phyloP scores from a whole-genome alignment of 108 stramenopile species.

The Phaeodactylum tricornutum region DNA sequence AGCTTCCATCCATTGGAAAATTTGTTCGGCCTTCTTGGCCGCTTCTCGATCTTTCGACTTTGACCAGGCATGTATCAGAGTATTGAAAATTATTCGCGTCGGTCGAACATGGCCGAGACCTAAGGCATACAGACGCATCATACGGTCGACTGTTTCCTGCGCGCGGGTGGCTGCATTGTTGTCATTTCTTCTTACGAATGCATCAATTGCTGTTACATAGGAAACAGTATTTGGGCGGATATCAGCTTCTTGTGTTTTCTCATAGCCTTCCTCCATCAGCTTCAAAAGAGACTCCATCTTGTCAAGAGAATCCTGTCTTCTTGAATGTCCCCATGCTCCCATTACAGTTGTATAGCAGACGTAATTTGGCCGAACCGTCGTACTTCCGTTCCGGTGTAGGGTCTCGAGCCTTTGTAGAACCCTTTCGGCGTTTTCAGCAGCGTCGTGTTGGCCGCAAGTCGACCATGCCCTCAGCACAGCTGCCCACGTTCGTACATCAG shows the following conservation, averaged over 20 bases:
- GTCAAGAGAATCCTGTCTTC: constrained; percentile 21
- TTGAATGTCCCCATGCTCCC: constrained; percentile 49
- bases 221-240: constrained; percentile 34
- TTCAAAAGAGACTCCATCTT: constrained; percentile 40
- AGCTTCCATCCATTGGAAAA: constrained; percentile 64
- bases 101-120: constrained; percentile 43
- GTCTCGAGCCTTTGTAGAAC: constrained; percentile 50
- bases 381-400: constrained; percentile 22
- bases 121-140: constrained; percentile 51
- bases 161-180: constrained; percentile 30
- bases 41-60: constrained; percentile 32
- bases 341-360: constrained; percentile 30
- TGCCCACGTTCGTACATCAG: constrained; percentile 35
- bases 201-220: constrained; percentile 37
- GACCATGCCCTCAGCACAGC: constrained; percentile 56
- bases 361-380: constrained; percentile 19
- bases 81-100: constrained; percentile 54
- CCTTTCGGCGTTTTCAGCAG: constrained; percentile 38
- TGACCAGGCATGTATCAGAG: constrained; percentile 57
- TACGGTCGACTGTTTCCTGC: constrained; percentile 58
- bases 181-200: constrained; percentile 16
- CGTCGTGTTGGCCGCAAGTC: constrained; percentile 29
- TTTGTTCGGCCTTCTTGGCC: constrained; percentile 39
- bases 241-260: constrained; percentile 14
- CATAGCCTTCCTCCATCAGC: constrained; percentile 31